A percentile compares a stretch with the other conserved stretches of the same genome.
These are phyloP conservation scores for Venturia aucupariae DNA, from an alignment of 2,329 filamentous ascomycete species.

Conservation along the genomic window DNA sequence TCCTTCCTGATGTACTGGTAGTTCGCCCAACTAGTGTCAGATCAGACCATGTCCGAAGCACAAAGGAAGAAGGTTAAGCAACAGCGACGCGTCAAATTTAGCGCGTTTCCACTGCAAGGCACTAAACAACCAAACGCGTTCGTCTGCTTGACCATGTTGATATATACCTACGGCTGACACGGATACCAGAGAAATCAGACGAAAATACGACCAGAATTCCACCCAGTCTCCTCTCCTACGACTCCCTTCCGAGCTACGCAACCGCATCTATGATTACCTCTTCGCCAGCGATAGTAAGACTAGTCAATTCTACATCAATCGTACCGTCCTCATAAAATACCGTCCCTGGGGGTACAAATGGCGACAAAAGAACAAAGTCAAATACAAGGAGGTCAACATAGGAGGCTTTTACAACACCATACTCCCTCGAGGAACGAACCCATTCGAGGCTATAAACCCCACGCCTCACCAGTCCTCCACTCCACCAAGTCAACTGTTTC, in stretches of 20 bases:
- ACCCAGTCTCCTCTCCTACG: background rate
- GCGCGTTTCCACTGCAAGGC: background rate
- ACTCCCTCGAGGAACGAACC: background rate
- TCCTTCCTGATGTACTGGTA: too few relatives aligned
- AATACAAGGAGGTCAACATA: background rate
- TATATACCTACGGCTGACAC: background rate
- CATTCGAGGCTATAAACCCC: background rate
- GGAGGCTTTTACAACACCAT: background rate
- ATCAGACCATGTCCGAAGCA: background rate
- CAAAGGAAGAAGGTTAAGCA: background rate
- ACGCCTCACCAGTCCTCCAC: background rate
- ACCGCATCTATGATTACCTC: background rate
- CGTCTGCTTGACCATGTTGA: background rate
- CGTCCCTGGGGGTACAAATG: background rate
- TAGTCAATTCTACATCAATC: background rate
- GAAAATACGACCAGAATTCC: background rate
- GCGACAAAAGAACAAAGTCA: background rate
- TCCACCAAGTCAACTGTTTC: background rate
- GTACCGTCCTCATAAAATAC: background rate
- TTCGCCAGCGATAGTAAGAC: background rate
- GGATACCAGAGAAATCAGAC: background rate
- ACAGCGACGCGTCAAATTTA: background rate
- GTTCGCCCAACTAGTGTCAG: background rate
- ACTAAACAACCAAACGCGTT: background rate
- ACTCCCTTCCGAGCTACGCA: background rate